phyloP scores from a whole-genome alignment of 2,329 filamentous ascomycete species.

The Rutstroemia sp. region DNA sequence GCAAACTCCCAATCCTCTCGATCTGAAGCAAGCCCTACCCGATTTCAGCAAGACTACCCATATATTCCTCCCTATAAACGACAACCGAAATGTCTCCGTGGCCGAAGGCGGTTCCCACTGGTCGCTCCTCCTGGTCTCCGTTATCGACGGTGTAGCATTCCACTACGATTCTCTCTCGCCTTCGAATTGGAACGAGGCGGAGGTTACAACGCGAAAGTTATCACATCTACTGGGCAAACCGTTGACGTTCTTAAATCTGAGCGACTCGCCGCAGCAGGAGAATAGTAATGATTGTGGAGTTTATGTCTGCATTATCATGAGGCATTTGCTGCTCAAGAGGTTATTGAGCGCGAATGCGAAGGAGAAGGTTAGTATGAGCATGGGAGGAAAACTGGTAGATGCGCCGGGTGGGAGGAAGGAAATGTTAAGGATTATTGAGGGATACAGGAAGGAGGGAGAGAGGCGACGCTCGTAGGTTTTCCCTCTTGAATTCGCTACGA shows the following conservation, averaged over 20 bases:
- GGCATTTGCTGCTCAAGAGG: conserved; percentile 79
- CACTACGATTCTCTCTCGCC: conserved; percentile 87
- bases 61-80: conserved; percentile 93
- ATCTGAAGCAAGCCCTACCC: conserved; percentile 63
- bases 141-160: conserved; percentile 85
- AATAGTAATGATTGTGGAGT: conserved; percentile 93
- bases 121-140: conserved; percentile 83
- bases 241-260: conserved; percentile 71
- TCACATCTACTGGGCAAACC: conserved; percentile 57
- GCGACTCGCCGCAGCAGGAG: conserved; percentile 83
- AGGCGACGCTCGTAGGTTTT: conserved; percentile 67
- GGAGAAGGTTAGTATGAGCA: conserved; percentile 90
- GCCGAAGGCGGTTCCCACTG: conserved; percentile 93
- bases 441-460: conserved; percentile 79
- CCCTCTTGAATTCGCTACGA: neutral
- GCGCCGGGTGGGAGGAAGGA: conserved; percentile 75
- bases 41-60: conserved; percentile 77
- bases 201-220: conserved; percentile 61
- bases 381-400: conserved; percentile 78
- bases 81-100: conserved; percentile 65
- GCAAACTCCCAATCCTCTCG: conserved; percentile 54
- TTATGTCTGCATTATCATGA: conserved; percentile 93
- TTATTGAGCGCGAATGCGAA: conserved; percentile 71
- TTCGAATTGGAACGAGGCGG: conserved; percentile 68
- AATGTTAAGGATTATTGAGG: conserved; percentile 85